Evolutionary conservation across 108 stramenopile genomes (phyloP).

Genomic region (Mediolabrus comicus): DNA sequence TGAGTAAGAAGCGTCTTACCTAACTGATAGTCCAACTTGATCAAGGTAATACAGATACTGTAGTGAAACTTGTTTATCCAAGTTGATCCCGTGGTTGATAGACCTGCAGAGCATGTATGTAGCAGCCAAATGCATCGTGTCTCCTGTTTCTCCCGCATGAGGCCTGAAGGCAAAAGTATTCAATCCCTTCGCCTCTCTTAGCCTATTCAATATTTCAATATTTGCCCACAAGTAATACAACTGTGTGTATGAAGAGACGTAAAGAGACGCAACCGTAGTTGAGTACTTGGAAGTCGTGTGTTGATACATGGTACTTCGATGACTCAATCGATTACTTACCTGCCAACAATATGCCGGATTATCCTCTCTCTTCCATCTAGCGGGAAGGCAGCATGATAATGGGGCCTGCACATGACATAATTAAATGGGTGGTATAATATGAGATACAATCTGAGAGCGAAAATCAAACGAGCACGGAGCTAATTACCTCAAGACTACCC

Average conservation of each 20-base stretch:
- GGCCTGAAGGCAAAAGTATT: conserved; percentile 93
- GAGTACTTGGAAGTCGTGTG: not conserved
- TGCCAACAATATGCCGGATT: conserved; percentile 94
- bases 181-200: conserved; percentile 84
- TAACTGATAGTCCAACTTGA: conserved; percentile 54
- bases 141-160: conserved; percentile 97
- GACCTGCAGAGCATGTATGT: conserved; percentile 93
- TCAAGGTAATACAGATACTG: conserved; percentile 98
- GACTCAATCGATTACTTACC: not conserved
- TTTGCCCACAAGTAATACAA: conserved; percentile 94
- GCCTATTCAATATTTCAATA: conserved; percentile 86
- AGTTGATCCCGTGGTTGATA: conserved; percentile 98
- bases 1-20: not conserved
- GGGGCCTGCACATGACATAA: conserved; percentile 45
- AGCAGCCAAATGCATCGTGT: conserved; percentile 95
- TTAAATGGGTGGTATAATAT: not conserved
- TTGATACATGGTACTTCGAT: not conserved
- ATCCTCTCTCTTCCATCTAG: conserved; percentile 78
- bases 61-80: conserved; percentile 91
- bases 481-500: conserved; percentile 68
- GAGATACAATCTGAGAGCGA: not conserved
- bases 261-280: not conserved
- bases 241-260: not conserved
- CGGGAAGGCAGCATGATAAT: conserved; percentile 55
- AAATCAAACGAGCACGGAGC: not conserved